Percentiles rank a stretch among this genome's conserved stretches.
Conservation (phyloP, 2,329 filamentous ascomycete species). For the Pseudogymnoascus sp. region DNA sequence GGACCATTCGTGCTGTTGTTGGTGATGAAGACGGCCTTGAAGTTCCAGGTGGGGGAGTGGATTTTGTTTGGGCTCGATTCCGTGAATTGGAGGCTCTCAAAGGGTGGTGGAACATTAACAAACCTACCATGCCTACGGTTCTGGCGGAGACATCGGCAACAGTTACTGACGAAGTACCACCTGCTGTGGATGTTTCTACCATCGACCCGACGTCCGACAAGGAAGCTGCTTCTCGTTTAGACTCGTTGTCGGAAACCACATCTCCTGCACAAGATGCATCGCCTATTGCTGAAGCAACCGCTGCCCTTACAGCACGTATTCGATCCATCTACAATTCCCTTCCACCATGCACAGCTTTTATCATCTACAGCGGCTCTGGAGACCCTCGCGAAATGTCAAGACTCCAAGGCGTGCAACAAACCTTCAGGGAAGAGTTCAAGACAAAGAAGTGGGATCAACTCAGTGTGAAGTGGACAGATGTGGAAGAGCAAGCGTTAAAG, state of each 20-base stretch:
- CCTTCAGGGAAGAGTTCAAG: constrained; percentile 59
- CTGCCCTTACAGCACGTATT: constrained; percentile 38
- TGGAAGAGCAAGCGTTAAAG: constrained; percentile 55
- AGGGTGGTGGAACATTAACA: constrained; percentile 61
- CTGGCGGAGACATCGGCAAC: constrained; percentile 9
- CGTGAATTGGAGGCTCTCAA: constrained; percentile 58
- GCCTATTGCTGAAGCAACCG: constrained; percentile 17
- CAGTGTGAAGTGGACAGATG: constrained; percentile 61
- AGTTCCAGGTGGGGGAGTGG: constrained; percentile 53
- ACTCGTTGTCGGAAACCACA: background rate
- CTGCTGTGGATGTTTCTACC: background rate
- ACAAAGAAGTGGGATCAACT: constrained; percentile 61
- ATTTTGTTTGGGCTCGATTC: constrained; percentile 61
- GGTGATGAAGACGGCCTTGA: constrained; percentile 52
- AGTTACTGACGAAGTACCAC: constrained; percentile 12
- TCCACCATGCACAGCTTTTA: constrained; percentile 57
- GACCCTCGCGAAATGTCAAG: constrained; percentile 60
- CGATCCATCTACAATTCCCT: constrained; percentile 49
- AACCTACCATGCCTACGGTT: constrained; percentile 13
- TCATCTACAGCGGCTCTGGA: constrained; percentile 60
- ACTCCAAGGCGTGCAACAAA: constrained; percentile 52
- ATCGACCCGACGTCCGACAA: background rate
- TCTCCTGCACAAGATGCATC: constrained; percentile 4
- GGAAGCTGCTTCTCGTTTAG: background rate
- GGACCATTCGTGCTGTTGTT: constrained; percentile 50